Conservation (phyloP, 768 basidiomycete genomes). For the Hortiboletus campestris region DNA sequence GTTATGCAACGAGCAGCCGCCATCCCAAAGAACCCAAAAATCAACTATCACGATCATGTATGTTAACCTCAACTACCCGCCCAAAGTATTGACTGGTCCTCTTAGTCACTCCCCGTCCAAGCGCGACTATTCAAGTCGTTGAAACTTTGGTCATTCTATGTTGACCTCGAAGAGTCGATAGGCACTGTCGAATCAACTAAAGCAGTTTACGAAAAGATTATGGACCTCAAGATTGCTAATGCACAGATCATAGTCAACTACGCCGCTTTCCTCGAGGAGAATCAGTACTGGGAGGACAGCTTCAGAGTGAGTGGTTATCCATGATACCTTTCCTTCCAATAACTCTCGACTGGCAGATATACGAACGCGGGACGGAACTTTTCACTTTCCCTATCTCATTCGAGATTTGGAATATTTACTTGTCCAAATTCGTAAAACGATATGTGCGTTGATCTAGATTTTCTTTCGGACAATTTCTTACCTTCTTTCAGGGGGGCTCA, state of each 20-base stretch:
- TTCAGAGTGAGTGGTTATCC: constrained; percentile 77
- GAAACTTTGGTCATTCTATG: constrained; percentile 98
- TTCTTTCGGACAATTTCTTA: neutral
- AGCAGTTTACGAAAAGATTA: constrained; percentile 91
- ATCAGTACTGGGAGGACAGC: constrained; percentile 97
- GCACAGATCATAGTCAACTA: constrained; percentile 98
- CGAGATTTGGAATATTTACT: constrained; percentile 98
- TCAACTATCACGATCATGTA: constrained; percentile 96
- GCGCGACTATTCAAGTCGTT: constrained; percentile 93
- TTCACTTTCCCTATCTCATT: constrained; percentile 98
- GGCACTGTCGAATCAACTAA: constrained; percentile 92
- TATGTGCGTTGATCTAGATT: constrained; percentile 58
- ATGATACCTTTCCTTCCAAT: neutral
- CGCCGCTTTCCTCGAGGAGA: constrained; percentile 94
- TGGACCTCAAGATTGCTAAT: constrained; percentile 96
- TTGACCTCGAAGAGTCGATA: constrained; percentile 96
- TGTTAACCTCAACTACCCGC: constrained; percentile 12
- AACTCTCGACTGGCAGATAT: constrained; percentile 53
- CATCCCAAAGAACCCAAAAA: constrained; percentile 83
- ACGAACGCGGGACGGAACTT: constrained; percentile 94
- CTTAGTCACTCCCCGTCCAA: constrained; percentile 80
- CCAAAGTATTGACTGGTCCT: constrained; percentile 11
- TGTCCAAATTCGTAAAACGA: constrained; percentile 95
- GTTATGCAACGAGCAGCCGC: constrained; percentile 97
- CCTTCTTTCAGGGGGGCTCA: constrained; percentile 65